Evolutionary conservation across 2,329 filamentous ascomycete species (phyloP), one percentile per base, ranked within the genome.

Genomic region (Apiospora aurea): DNA sequence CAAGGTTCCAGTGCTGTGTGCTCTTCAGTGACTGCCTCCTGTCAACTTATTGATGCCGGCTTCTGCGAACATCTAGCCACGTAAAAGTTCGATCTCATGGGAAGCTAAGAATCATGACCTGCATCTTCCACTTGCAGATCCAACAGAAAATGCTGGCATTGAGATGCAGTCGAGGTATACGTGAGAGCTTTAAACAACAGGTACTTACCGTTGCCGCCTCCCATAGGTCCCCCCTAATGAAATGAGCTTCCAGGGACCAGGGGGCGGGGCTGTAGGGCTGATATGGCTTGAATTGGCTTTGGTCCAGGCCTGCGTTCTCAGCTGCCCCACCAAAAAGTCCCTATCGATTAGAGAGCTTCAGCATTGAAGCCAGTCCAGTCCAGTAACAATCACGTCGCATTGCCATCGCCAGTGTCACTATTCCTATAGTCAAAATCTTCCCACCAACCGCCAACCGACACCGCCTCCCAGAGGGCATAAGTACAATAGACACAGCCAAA

Each of bases 331-430:
- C 57, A 64, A 41, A 64, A 64, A 64, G 57, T 41, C 57, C 18
- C 34, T 64, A 64, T 64, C 41, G 66, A 46, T 67, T 67, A 67
- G 38, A 21, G 66, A 44, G 66, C 44, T 67, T 68, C 66, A 41
- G 14, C 64, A 67, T 67, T 67, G 34, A 34, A 44, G 14, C 13
- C 53, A 16, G 24, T 2, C 38, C 61, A 34, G 34, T 18, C 41
- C 64, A 46, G 18, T 8, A 67, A 16, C 41, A n/a, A 68, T 46
- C 44, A 34, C 14, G 66, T 46, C n/a, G 66, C 66, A 68, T 47
- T 21, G 41, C 24, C 53, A 57, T 18, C 53, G 26, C 26, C 26
- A 29, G 26, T 29, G 26, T 29, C 26, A 29, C 26, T 1, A 29
- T 3, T 29, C 26, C 26, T 29, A 29, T 29, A 29, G 26, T 29